These are phyloP conservation scores for Themeda triandra DNA, from an alignment of 176 grass and related monocot genomes.

Conservation along the genomic window DNA sequence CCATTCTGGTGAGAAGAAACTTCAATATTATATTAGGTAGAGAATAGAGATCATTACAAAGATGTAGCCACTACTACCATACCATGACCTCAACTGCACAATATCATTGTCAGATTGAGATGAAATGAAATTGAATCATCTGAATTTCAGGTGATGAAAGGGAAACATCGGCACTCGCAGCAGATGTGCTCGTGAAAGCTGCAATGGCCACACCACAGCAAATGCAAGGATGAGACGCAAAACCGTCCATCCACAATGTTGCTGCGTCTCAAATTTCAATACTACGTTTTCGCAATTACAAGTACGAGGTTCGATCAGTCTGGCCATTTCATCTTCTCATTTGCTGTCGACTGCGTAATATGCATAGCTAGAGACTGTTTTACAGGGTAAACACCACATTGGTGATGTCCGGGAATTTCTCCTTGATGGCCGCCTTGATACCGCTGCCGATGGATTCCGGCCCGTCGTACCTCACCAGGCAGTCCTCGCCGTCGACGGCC, in stretches of 20 bases:
- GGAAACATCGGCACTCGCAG: neutral
- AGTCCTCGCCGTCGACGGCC: slow-evolving; percentile 67
- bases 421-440: slow-evolving; percentile 91
- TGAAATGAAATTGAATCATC: neutral
- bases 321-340: neutral
- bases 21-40: neutral
- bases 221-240: neutral
- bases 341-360: neutral
- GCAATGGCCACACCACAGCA: neutral
- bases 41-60: no score
- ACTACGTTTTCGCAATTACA: neutral
- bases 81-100: no score
- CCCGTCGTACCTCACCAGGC: slow-evolving; percentile 76
- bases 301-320: neutral
- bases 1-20: no score
- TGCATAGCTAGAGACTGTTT: neutral
- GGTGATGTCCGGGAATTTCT: slow-evolving; percentile 87
- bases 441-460: slow-evolving; percentile 82
- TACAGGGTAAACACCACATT: slow-evolving; percentile 72
- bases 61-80: no score
- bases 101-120: neutral
- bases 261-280: neutral
- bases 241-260: neutral
- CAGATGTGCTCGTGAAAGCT: neutral
- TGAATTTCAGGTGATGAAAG: neutral